phyloP scores from a whole-genome alignment of 345 rosid species.

The Cochlearia excelsa region DNA sequence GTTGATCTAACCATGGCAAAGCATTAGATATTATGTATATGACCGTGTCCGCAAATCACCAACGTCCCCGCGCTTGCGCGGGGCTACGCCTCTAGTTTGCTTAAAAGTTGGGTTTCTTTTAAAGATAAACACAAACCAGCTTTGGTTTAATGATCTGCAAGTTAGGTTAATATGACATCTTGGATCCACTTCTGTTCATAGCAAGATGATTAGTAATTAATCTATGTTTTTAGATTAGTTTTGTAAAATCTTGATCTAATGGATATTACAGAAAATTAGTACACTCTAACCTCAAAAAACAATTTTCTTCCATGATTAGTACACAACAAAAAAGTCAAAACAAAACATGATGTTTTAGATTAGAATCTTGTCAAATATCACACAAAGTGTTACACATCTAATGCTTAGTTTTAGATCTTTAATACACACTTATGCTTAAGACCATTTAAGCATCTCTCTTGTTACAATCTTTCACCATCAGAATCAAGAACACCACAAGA shows the following conservation, averaged over 20 bases:
- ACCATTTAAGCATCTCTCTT: slow-evolving; percentile 30
- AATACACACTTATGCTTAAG: slow-evolving; percentile 30
- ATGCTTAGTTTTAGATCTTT: slow-evolving; percentile 18
- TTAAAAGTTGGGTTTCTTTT: slow-evolving; percentile 7
- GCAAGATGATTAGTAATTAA: no score
- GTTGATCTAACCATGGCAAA: no score
- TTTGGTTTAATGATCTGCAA: slow-evolving; percentile 14
- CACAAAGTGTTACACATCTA: slow-evolving; percentile 23
- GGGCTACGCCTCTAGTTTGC: no score
- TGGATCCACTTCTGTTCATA: no score
- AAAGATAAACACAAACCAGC: background rate
- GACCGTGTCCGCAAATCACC: no score
- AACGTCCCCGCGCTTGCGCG: no score
- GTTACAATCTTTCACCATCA: slow-evolving; percentile 25
- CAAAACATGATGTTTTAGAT: slow-evolving; percentile 14
- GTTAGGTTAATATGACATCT: background rate
- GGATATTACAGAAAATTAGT: no score
- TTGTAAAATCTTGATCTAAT: no score
- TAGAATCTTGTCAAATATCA: slow-evolving; percentile 12
- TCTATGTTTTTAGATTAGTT: no score
- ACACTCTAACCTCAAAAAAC: background rate
- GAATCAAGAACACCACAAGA: slow-evolving; percentile 32
- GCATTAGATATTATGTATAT: no score
- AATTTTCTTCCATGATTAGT: slow-evolving; percentile 10
- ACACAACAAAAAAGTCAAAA: background rate